Evolutionary conservation across 371 early-diverging fungal species (phyloP).

Genomic region (Zychaea mexicana): DNA sequence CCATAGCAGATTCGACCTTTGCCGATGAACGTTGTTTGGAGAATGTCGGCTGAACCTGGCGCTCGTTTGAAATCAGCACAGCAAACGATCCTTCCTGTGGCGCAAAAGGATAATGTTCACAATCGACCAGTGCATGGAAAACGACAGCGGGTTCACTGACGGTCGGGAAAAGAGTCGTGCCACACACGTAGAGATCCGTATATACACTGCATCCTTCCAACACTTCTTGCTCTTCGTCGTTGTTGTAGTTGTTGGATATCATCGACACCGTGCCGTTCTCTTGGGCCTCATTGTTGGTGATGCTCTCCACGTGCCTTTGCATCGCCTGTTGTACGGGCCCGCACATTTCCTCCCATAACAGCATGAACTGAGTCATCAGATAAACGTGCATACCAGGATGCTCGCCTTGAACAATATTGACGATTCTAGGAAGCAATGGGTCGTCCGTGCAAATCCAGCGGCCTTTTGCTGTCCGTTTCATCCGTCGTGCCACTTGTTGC

Average conservation of each 20-base stretch:
- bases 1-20: not conserved
- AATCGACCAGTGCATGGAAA: not conserved
- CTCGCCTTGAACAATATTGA: not conserved
- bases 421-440: not conserved
- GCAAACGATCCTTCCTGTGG: slow-evolving; percentile 13
- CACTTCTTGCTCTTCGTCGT: no score
- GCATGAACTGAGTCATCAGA: slow-evolving; percentile 27
- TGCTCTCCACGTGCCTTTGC: not conserved
- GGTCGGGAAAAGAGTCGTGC: slow-evolving; percentile 5
- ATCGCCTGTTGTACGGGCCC: slow-evolving; percentile 24
- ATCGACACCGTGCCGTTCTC: not conserved
- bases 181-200: not conserved
- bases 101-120: not conserved
- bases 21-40: not conserved
- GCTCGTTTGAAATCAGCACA: not conserved
- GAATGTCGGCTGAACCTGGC: no score
- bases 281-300: not conserved
- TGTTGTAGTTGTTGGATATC: no score
- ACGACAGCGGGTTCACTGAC: slow-evolving; percentile 15
- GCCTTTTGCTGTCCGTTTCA: not conserved
- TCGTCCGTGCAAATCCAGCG: not conserved
- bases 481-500: not conserved
- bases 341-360: slow-evolving; percentile 29
- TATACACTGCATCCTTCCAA: slow-evolving; percentile 2
- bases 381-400: slow-evolving; percentile 20